phyloP scores from a whole-genome alignment of 2,329 filamentous ascomycete species.

The Cladosporium sp. region DNA sequence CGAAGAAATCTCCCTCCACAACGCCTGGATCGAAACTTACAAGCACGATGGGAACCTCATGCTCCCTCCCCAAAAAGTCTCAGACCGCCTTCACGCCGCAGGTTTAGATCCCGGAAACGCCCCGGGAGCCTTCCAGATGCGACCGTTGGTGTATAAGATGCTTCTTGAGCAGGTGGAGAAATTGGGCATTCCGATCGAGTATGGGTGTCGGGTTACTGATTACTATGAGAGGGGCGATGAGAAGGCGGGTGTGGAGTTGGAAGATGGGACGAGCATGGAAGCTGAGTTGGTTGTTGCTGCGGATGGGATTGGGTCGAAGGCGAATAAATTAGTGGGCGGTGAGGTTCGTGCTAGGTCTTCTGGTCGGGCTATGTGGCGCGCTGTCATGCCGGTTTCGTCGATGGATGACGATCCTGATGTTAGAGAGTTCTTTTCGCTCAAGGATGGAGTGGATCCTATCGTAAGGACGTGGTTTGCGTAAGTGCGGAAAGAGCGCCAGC shows the following conservation, averaged over 20 bases:
- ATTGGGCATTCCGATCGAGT: constrained; percentile 37
- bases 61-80: constrained; percentile 43
- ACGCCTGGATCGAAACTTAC: constrained; percentile 51
- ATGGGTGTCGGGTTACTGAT: constrained; percentile 37
- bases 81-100: constrained; percentile 43
- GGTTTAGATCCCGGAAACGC: constrained; percentile 43
- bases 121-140: constrained; percentile 52
- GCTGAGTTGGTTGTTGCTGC: constrained; percentile 18
- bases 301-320: constrained; percentile 19
- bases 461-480: constrained; percentile 38
- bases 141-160: constrained; percentile 51
- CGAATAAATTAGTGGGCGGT: constrained; percentile 38
- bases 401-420: constrained; percentile 39
- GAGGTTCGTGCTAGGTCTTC: constrained; percentile 34
- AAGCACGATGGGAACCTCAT: constrained; percentile 48
- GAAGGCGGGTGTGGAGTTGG: constrained; percentile 5
- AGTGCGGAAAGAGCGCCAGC: not conserved
- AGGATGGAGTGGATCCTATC: constrained; percentile 35
- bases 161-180: constrained; percentile 45
- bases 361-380: constrained; percentile 24
- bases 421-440: constrained; percentile 39
- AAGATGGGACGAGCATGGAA: constrained; percentile 13
- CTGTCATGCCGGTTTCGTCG: constrained; percentile 32
- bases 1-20: constrained; percentile 46
- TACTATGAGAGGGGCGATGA: constrained; percentile 35